A percentile compares a stretch with the other conserved stretches of the same genome.
Conservation (phyloP, 2,329 filamentous ascomycete genomes). For the Didymellaceae sp. region DNA sequence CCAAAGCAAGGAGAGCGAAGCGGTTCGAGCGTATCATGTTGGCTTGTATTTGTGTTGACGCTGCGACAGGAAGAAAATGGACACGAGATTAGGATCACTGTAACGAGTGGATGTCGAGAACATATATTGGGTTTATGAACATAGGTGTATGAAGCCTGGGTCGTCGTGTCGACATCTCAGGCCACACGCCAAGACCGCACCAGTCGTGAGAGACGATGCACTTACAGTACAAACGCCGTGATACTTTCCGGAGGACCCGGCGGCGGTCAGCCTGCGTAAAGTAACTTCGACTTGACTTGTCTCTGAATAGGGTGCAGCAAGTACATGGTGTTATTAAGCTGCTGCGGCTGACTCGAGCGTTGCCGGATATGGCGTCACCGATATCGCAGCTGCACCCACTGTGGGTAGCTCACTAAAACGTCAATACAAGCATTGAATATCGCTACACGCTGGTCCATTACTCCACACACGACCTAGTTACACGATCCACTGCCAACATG, state of each 20-base stretch:
- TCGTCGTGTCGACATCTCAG: conserved; percentile 5
- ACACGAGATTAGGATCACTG: neutral
- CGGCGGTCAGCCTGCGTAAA: neutral
- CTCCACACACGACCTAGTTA: conserved; percentile 3
- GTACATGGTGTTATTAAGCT: conserved; percentile 29
- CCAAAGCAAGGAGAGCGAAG: conserved; percentile 55
- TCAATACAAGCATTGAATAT: conserved; percentile 26
- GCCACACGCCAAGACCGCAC: conserved; percentile 10
- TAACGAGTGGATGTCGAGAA: neutral
- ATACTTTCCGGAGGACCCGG: neutral
- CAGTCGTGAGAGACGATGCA: neutral
- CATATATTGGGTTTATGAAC: neutral
- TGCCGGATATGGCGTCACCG: conserved; percentile 34
- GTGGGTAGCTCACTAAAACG: conserved; percentile 23
- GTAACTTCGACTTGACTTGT: neutral
- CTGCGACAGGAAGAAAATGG: neutral
- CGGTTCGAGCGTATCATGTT: conserved; percentile 46
- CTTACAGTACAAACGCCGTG: neutral
- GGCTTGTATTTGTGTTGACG: neutral
- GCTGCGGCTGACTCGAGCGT: conserved; percentile 35
- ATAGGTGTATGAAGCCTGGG: neutral
- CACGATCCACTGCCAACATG: conserved; percentile 34
- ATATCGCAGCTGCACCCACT: conserved; percentile 38
- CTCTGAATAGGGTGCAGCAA: conserved; percentile 2
- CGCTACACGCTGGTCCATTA: neutral